Conservation (phyloP, 176 grass and related monocot species). For the Oryza punctata region DNA sequence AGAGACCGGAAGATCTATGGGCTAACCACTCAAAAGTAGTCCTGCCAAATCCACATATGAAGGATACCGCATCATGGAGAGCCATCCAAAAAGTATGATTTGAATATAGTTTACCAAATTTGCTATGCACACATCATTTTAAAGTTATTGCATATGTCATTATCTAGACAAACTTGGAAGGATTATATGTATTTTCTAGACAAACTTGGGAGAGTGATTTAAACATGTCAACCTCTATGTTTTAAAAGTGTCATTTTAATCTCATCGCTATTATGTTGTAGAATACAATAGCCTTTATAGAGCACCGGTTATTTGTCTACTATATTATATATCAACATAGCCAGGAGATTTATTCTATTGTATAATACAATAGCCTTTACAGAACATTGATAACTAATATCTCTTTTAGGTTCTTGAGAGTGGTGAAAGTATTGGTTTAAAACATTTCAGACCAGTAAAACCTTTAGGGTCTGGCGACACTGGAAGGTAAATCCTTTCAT, state of each 20-base stretch:
- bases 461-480: constrained; percentile 91
- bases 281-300: background rate
- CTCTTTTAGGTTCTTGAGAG: constrained; percentile 67
- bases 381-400: constrained; percentile 16
- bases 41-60: constrained; percentile 88
- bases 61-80: constrained; percentile 72
- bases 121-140: constrained; percentile 2
- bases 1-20: constrained; percentile 94
- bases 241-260: background rate
- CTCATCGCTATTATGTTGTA: background rate
- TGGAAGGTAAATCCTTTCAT: constrained; percentile 59
- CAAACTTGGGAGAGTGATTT: background rate
- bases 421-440: constrained; percentile 78
- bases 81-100: constrained; percentile 78
- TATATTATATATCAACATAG: background rate
- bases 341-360: background rate
- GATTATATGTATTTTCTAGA: too few species aligned
- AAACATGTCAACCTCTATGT: too few species aligned
- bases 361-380: too few species aligned
- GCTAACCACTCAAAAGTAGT: constrained; percentile 87
- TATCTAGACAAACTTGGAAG: background rate
- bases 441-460: constrained; percentile 90
- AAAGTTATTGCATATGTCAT: constrained; percentile 23
- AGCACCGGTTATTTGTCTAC: background rate
- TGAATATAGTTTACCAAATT: constrained; percentile 28